phyloP scores from a whole-genome alignment of 805 yeast genomes.

The Lipomyces spencermartinsiae region DNA sequence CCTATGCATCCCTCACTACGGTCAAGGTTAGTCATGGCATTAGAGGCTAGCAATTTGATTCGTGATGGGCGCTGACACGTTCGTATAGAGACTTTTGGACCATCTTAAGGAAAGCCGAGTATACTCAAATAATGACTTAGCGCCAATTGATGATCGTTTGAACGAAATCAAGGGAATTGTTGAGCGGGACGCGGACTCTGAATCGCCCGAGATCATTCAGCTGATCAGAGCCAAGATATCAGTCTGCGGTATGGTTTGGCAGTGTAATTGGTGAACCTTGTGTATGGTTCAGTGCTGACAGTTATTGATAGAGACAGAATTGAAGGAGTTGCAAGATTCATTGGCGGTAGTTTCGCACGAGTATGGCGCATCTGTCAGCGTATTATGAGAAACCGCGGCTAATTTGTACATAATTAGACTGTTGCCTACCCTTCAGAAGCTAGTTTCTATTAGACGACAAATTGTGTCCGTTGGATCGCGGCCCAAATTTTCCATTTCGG shows the following conservation, averaged over 20 bases:
- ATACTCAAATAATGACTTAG: conserved; percentile 81
- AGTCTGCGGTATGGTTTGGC: conserved; percentile 52
- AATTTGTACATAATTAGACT: conserved; percentile 18
- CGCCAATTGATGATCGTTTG: conserved; percentile 76
- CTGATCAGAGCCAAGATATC: conserved; percentile 70
- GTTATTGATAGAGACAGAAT: conserved; percentile 51
- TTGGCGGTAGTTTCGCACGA: conserved; percentile 54
- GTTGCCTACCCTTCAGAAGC: conserved; percentile 58
- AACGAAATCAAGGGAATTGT: conserved; percentile 72
- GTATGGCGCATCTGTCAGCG: conserved; percentile 19
- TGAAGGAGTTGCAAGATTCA: conserved; percentile 61
- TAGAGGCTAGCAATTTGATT: background rate
- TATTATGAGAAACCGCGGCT: background rate
- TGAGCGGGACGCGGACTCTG: conserved; percentile 47
- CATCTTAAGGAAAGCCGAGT: conserved; percentile 83
- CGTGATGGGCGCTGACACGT: background rate
- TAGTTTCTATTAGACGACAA: conserved; percentile 68
- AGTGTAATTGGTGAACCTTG: background rate
- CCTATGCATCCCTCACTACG: conserved; percentile 86
- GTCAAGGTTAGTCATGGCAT: conserved; percentile 50
- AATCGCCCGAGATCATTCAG: conserved; percentile 63
- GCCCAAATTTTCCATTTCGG: conserved; percentile 46
- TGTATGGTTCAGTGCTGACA: background rate
- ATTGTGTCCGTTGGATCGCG: conserved; percentile 60
- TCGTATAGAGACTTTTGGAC: conserved; percentile 68